These are phyloP conservation scores for Suaeda aralocaspica DNA, from an alignment of 148 eudicot genomes.

Conservation along the genomic window DNA sequence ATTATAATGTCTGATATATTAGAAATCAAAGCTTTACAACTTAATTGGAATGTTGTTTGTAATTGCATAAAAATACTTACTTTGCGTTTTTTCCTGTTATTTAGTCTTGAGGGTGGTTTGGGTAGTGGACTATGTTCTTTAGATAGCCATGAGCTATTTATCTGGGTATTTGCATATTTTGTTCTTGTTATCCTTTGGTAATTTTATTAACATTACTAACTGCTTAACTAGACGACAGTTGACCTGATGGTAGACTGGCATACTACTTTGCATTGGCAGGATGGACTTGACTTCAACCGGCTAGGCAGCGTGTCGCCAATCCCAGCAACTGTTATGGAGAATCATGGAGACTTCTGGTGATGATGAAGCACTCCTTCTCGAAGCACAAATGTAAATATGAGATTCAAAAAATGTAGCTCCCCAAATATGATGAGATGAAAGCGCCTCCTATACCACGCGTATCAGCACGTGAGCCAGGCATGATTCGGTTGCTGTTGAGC, in stretches of 20 bases:
- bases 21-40: no score
- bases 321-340: constrained; percentile 67
- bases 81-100: no score
- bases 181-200: no score
- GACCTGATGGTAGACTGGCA: background rate
- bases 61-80: no score
- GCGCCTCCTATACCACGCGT: constrained; percentile 38
- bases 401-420: constrained; percentile 67
- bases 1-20: no score
- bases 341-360: constrained; percentile 85
- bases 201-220: no score
- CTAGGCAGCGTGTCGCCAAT: constrained; percentile 74
- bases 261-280: constrained; percentile 43
- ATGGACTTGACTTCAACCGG: constrained; percentile 82
- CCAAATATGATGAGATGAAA: constrained; percentile 79
- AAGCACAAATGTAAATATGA: constrained; percentile 93
- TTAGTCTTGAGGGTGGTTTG: no score
- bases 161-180: no score
- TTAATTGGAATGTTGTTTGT: no score
- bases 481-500: constrained; percentile 87
- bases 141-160: no score
- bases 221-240: background rate
- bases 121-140: no score
- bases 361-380: constrained; percentile 86
- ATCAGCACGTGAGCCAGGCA: constrained; percentile 71